These are phyloP conservation scores for Cadophora gregata DNA, from an alignment of 2,329 filamentous ascomycete species.

Conservation along the genomic window DNA sequence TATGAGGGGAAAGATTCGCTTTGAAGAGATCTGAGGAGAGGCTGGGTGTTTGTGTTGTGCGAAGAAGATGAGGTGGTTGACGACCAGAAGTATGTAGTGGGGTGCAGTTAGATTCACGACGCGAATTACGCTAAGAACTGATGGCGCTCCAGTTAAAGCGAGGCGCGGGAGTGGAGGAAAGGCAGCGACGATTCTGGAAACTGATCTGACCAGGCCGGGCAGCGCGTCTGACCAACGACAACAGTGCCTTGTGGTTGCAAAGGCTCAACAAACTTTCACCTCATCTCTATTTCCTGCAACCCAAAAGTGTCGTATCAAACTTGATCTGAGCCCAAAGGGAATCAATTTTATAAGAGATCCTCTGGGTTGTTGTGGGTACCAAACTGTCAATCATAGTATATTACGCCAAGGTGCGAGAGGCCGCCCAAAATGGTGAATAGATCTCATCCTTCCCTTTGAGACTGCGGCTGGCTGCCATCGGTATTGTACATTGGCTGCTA, in stretches of 20 bases:
- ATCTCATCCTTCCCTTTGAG: not conserved
- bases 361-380: not conserved
- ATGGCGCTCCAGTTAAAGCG: conserved; percentile 6
- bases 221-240: not conserved
- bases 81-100: not conserved
- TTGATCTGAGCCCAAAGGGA: not conserved
- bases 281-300: not conserved
- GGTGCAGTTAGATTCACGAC: conserved; percentile 13
- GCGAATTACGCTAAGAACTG: conserved; percentile 7
- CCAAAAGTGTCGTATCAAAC: not conserved
- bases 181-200: conserved; percentile 7
- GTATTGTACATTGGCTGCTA: not conserved
- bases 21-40: not conserved
- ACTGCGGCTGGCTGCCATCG: conserved; percentile 11
- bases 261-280: not conserved
- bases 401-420: not conserved
- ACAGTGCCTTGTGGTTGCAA: not conserved
- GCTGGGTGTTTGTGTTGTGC: not conserved
- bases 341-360: not conserved
- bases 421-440: not conserved
- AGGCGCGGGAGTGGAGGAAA: not conserved
- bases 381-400: not conserved
- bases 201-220: not conserved
- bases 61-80: not conserved
- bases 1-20: not conserved